Conservation (phyloP, 2,329 filamentous ascomycete genomes). For the Falciphora oryzae region DNA sequence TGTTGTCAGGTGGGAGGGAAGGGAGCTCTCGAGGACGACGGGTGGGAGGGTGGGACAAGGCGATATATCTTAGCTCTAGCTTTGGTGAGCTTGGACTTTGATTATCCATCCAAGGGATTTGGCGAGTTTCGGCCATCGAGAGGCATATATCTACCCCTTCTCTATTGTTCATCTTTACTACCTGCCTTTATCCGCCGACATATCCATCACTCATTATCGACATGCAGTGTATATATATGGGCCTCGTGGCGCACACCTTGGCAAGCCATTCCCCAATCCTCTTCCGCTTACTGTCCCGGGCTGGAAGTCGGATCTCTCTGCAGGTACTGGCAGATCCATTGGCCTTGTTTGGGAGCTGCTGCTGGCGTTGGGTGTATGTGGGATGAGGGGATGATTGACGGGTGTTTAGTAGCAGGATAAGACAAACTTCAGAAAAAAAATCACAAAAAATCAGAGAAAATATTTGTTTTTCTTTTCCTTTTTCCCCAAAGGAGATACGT, state of each 20-base stretch:
- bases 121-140: not conserved
- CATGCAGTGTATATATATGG: not conserved
- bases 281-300: not conserved
- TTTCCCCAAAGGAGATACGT: too few relatives aligned
- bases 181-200: not conserved
- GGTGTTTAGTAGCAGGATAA: not conserved
- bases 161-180: not conserved
- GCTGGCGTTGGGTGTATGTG: not conserved
- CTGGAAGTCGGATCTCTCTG: not conserved
- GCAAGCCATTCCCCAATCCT: too few relatives aligned
- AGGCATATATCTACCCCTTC: not conserved
- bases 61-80: not conserved
- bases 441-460: not conserved
- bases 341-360: not conserved
- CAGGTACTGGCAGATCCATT: not conserved
- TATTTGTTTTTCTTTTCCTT: not conserved
- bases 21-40: not conserved
- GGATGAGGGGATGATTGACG: not conserved
- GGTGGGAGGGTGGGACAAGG: not conserved
- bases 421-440: not conserved
- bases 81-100: not conserved
- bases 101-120: constrained; percentile 1
- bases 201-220: not conserved
- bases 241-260: not conserved
- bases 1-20: not conserved